These are phyloP conservation scores for Fusarium nurragi DNA, from an alignment of 2,329 filamentous ascomycete species.

Conservation along the genomic window DNA sequence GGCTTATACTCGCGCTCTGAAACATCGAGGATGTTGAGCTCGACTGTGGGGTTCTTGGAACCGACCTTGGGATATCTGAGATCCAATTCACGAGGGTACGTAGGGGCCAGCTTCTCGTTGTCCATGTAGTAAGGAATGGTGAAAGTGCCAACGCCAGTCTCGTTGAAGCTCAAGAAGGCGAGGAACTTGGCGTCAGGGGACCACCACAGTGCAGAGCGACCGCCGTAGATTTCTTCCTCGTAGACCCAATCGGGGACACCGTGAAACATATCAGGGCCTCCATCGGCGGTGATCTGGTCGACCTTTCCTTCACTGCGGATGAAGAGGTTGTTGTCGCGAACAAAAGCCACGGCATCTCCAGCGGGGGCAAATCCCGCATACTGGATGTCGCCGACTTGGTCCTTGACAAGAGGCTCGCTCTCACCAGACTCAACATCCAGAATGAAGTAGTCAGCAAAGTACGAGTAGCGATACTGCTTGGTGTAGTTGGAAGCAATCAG, in stretches of 20 bases:
- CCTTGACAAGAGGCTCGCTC: slow-evolving; percentile 63
- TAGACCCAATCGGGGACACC: slow-evolving; percentile 84
- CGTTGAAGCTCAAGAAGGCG: slow-evolving; percentile 89
- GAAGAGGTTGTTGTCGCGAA: slow-evolving; percentile 72
- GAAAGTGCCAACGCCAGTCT: slow-evolving; percentile 74
- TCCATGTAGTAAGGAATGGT: slow-evolving; percentile 74
- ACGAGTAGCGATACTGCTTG: slow-evolving; percentile 74
- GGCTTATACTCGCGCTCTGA: slow-evolving; percentile 55
- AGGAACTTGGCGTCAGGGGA: slow-evolving; percentile 86
- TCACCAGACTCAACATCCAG: slow-evolving; percentile 68
- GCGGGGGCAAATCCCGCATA: slow-evolving; percentile 70
- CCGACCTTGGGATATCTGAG: slow-evolving; percentile 76
- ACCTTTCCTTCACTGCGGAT: slow-evolving; percentile 60
- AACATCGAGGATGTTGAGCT: slow-evolving; percentile 67
- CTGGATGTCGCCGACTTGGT: slow-evolving; percentile 72
- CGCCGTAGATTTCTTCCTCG: slow-evolving; percentile 70
- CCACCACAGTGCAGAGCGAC: slow-evolving; percentile 90
- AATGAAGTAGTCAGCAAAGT: slow-evolving; percentile 73
- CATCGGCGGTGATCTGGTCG: slow-evolving; percentile 67
- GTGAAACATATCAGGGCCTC: slow-evolving; percentile 70
- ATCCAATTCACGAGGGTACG: slow-evolving; percentile 70
- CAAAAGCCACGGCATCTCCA: slow-evolving; percentile 71
- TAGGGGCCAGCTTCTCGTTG: slow-evolving; percentile 63
- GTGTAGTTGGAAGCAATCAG: slow-evolving; percentile 72
- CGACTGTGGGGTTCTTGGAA: slow-evolving; percentile 71